These are phyloP conservation scores for Stephania japonica DNA, from an alignment of 164 flowering plant species.

Conservation along the genomic window DNA sequence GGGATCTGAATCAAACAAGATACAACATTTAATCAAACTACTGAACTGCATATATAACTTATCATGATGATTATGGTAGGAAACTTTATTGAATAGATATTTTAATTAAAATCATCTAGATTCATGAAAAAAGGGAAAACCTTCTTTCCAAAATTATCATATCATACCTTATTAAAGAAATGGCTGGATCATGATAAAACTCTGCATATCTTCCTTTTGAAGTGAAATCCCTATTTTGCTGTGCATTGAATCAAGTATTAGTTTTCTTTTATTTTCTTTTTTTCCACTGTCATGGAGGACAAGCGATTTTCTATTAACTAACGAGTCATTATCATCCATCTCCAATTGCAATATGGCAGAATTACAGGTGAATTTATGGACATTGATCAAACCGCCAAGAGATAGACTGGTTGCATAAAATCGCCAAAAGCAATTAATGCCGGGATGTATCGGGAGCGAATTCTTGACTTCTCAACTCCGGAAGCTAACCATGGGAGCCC, in stretches of 20 bases:
- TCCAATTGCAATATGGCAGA: too few species aligned
- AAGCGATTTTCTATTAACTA: too few species aligned
- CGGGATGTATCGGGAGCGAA: background rate
- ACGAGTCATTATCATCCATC: too few species aligned
- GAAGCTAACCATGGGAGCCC: background rate
- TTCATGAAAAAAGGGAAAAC: background rate
- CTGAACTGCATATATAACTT: too few species aligned
- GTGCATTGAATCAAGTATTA: conserved; percentile 12
- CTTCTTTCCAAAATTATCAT: background rate
- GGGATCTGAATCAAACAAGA: too few species aligned
- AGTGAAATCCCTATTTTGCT: conserved; percentile 65
- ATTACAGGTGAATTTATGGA: conserved; percentile 11
- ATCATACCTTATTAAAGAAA: conserved; percentile 56
- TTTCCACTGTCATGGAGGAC: background rate
- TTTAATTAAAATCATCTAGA: background rate
- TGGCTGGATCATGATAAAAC: conserved; percentile 74
- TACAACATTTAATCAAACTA: too few species aligned
- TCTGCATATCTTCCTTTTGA: conserved; percentile 79
- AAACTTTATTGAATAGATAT: background rate
- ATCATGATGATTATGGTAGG: background rate
- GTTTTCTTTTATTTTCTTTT: background rate
- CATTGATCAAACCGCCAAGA: background rate
- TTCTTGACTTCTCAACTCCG: background rate
- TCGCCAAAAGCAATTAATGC: background rate
- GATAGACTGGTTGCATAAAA: background rate